Conservation (phyloP, 2,329 filamentous ascomycete genomes). For the Colletotrichum horii region DNA sequence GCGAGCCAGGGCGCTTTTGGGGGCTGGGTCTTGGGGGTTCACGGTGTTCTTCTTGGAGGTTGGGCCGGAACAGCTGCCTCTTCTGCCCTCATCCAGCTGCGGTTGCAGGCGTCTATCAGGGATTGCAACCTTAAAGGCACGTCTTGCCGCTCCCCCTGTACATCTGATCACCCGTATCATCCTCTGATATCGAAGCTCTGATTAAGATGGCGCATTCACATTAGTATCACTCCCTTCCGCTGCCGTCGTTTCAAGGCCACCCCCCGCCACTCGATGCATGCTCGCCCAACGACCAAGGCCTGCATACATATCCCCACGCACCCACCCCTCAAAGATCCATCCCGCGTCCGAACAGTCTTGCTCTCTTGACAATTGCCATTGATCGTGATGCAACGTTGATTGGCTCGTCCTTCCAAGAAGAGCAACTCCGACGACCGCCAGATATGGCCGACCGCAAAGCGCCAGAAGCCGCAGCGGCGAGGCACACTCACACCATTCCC, state of each 20-base stretch:
- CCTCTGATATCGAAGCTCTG: constrained; percentile 3
- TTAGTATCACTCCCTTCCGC: not conserved
- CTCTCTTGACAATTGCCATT: not conserved
- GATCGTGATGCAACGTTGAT: not conserved
- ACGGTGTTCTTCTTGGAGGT: not conserved
- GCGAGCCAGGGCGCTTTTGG: not conserved
- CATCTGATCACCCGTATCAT: not conserved
- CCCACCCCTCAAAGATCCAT: not conserved
- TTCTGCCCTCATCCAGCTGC: not conserved
- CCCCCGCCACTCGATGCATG: not conserved
- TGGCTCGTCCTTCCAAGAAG: not conserved
- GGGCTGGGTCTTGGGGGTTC: not conserved
- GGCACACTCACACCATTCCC: constrained; percentile 41
- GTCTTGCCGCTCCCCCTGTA: not conserved
- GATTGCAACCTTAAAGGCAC: constrained; percentile 21
- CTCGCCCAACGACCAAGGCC: not conserved
- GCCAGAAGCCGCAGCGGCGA: constrained; percentile 12
- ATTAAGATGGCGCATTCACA: constrained; percentile 12
- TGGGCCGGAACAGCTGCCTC: not conserved
- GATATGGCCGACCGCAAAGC: constrained; percentile 22
- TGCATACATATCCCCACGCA: not conserved
- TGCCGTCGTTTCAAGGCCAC: not conserved
- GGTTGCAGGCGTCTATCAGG: not conserved
- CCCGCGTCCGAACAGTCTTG: not conserved
- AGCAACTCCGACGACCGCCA: not conserved